phyloP scores from a whole-genome alignment of 257 asterid genomes.

The Nicotiana undulata region DNA sequence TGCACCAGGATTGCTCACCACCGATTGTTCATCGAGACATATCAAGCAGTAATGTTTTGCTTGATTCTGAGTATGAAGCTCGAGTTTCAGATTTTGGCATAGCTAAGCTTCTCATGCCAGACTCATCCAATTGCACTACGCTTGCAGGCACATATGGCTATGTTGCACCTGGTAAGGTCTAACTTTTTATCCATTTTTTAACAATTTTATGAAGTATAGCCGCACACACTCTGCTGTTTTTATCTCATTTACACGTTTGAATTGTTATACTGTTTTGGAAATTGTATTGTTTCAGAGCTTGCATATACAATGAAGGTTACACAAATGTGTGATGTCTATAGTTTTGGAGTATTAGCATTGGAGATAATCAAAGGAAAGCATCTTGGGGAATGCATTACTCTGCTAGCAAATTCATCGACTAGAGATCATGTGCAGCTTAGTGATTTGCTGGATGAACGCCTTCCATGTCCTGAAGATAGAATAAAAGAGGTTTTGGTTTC shows the following conservation, averaged over 20 bases:
- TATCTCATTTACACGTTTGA: not conserved
- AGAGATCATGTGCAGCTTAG: not conserved
- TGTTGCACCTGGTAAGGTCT: not conserved
- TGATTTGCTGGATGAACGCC: not conserved
- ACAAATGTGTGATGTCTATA: slow-evolving; percentile 1
- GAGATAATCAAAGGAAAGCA: slow-evolving; percentile 8
- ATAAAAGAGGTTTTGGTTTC: not conserved
- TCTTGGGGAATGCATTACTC: not conserved
- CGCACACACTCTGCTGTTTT: not conserved
- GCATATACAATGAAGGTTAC: slow-evolving; percentile 8
- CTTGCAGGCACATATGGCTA: not conserved
- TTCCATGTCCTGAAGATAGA: not conserved
- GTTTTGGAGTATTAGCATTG: slow-evolving; percentile 6
- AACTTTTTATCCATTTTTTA: not conserved
- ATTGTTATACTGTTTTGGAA: not conserved
- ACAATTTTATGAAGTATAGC: not conserved
- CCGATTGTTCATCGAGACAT: not conserved
- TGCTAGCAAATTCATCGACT: not conserved
- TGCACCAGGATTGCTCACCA: not conserved
- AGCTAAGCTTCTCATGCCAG: not conserved
- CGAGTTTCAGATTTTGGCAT: not conserved
- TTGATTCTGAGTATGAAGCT: not conserved
- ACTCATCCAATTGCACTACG: not conserved
- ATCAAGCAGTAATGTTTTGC: not conserved
- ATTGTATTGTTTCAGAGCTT: not conserved